Evolutionary conservation across 345 rosid species (phyloP).

Genomic region (Citrus maxima): DNA sequence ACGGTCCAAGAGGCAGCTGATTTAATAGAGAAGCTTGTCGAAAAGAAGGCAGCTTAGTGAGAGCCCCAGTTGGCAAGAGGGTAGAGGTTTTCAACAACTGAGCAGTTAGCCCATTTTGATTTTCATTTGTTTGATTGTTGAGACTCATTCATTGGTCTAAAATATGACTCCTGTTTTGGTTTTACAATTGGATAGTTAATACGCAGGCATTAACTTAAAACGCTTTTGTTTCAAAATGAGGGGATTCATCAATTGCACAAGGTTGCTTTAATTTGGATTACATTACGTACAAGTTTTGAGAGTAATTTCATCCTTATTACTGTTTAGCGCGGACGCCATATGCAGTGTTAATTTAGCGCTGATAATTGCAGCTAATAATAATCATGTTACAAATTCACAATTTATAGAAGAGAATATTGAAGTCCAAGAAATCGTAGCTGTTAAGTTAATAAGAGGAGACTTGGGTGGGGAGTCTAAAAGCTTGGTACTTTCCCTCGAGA

Average conservation of each 20-base stretch:
- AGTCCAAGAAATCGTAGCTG: too few species aligned
- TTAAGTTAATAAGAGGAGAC: background rate
- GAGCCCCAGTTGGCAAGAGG: background rate
- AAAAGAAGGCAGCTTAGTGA: conserved; percentile 43
- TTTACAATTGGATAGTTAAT: background rate
- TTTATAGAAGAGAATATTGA: too few species aligned
- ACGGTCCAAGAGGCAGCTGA: conserved; percentile 87
- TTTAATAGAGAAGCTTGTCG: conserved; percentile 65
- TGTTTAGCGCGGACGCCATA: too few species aligned
- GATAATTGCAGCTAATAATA: too few species aligned
- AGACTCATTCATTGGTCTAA: background rate
- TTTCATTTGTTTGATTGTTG: background rate
- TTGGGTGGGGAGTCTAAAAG: too few species aligned
- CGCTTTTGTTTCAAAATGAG: background rate
- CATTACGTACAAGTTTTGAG: background rate
- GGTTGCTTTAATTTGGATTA: background rate
- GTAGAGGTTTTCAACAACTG: background rate
- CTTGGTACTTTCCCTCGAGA: background rate
- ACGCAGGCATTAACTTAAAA: too few species aligned
- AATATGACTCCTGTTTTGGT: background rate
- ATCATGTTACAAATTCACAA: too few species aligned
- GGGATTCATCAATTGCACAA: background rate
- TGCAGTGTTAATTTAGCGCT: too few species aligned
- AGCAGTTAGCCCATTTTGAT: background rate
- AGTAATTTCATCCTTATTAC: background rate